Evolutionary conservation across 768 basidiomycete genomes (phyloP).

Genomic region (Fomitopsis pulvina): DNA sequence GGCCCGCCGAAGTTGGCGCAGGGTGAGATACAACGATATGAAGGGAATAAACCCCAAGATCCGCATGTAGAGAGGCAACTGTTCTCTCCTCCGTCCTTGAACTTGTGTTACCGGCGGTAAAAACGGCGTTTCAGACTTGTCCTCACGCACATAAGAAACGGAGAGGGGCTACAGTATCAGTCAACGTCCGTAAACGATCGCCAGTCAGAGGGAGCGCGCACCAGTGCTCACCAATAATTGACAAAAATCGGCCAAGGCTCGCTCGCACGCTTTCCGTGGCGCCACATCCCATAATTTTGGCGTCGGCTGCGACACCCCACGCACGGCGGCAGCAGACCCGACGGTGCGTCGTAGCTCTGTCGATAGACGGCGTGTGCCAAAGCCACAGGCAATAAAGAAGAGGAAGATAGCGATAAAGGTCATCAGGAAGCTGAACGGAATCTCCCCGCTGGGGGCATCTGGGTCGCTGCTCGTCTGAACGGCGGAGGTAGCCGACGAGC

Average conservation of each 20-base stretch:
- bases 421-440: slow-evolving; percentile 26
- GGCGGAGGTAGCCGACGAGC: slow-evolving; percentile 3
- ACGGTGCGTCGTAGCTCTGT: slow-evolving; percentile 17
- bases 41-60: not conserved
- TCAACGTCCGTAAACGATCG: not conserved
- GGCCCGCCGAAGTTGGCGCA: slow-evolving; percentile 3
- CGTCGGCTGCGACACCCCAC: not conserved
- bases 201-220: not conserved
- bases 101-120: not conserved
- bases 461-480: not conserved
- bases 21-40: not conserved
- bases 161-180: slow-evolving; percentile 8
- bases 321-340: not conserved
- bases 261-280: not conserved
- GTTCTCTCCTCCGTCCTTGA: not conserved
- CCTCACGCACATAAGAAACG: slow-evolving; percentile 8
- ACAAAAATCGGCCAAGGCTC: slow-evolving; percentile 6
- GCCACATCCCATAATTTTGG: slow-evolving; percentile 19
- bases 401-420: slow-evolving; percentile 25
- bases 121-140: not conserved
- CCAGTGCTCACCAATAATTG: slow-evolving; percentile 12
- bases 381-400: slow-evolving; percentile 22
- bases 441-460: slow-evolving; percentile 11
- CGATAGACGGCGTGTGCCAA: slow-evolving; percentile 21
- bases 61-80: not conserved